A percentile compares a stretch with the other conserved stretches of the same genome.
Evolutionary conservation across 176 grass and related monocot genomes (phyloP).

Genomic region (Cymbopogon citratus): DNA sequence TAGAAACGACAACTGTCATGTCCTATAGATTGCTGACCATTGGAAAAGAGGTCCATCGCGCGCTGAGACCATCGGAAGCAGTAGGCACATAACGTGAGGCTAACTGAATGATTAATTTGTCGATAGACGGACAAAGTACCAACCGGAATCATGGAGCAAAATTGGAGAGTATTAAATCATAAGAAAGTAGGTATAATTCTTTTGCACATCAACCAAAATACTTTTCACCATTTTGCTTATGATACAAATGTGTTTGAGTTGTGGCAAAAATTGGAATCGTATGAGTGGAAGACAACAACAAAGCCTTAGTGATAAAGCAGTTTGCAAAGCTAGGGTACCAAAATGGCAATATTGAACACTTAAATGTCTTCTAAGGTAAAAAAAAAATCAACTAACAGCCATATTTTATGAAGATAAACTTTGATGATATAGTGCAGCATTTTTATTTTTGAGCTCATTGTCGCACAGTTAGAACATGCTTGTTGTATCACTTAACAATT

Average conservation of each 20-base stretch:
- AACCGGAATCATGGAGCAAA: neutral
- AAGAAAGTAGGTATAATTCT: neutral
- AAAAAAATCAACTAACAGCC: neutral
- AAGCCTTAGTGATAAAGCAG: neutral
- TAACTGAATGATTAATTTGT: too few relatives aligned
- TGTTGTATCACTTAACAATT: constrained; percentile 4
- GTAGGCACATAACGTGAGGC: too few relatives aligned
- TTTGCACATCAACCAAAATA: neutral
- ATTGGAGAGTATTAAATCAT: neutral
- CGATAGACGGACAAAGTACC: too few relatives aligned
- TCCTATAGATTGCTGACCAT: too few relatives aligned
- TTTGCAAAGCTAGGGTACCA: neutral
- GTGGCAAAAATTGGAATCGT: neutral
- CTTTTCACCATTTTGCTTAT: constrained; percentile 19
- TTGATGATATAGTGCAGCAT: constrained; percentile 1
- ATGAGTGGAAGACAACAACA: constrained; percentile 10
- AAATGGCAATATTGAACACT: neutral
- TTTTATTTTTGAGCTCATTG: neutral
- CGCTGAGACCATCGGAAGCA: too few relatives aligned
- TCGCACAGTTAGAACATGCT: neutral
- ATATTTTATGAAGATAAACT: constrained; percentile 21
- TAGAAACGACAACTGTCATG: too few relatives aligned
- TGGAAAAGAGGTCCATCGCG: too few relatives aligned
- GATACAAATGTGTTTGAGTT: neutral
- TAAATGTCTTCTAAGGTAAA: constrained; percentile 9